Evolutionary conservation across 208 protist species (phyloP), one percentile per base, ranked within the genome.

Genomic region (Trypanosoma caninum): DNA sequence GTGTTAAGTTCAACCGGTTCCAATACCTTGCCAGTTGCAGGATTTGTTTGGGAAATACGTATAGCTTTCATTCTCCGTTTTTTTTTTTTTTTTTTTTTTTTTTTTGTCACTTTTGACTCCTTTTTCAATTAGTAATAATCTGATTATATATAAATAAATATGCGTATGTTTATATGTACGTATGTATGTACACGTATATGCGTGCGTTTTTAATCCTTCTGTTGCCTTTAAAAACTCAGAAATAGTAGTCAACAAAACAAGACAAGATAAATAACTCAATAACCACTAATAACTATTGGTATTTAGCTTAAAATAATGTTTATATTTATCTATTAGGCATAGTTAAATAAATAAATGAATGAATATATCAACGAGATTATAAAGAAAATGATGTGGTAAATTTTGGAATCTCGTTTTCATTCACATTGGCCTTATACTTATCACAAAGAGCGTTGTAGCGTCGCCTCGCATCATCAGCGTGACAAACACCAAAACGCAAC

Each of bases 1-100:
- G 72, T 63, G 50, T 76, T 57, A 57, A 54, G 67, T 34, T 65
- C 40, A 8, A 85, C 69, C 0, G 54, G 10, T 8, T 63, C 48
- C 30, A 89, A 35, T 13, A 46, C 25, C 35, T 67, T 74, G 14
- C 82, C 83, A 2, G 78, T 94, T 25, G 81, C 84, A 14, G 87
- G 87, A 74, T 84, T 91, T 42, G 62, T 70, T 50, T 84, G 78
- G 0, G 64, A 42, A 34, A 81, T 64, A 23, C 46, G 65, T 22
- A 72, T 67, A 27, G n/a, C n/a, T n/a, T n/a, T n/a, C n/a, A n/a
- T n/a, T 42, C 18, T 67, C 62, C 75, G 16, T 60, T 41, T 52
- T 58, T 59, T 18, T 51, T 66, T 1, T 13, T 44, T 69, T 46
- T 70, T 62, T 44, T 30, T 23, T 27, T 66, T 22, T 56, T 66